These are phyloP conservation scores for Solanum pinnatisectum DNA, from an alignment of 257 asterid species.

Conservation along the genomic window DNA sequence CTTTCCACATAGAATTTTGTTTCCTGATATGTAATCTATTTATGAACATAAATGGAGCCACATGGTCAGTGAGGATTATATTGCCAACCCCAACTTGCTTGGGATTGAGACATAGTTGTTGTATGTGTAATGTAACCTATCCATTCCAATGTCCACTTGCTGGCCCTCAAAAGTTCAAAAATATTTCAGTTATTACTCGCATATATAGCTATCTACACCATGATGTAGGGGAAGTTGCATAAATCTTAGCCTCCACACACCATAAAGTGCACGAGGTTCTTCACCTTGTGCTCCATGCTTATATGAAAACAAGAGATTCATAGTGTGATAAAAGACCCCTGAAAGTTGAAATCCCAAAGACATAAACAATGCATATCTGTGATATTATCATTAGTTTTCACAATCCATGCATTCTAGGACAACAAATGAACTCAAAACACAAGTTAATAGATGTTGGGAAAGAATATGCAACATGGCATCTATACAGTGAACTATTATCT, in stretches of 20 bases:
- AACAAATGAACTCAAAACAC: not conserved
- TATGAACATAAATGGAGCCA: not conserved
- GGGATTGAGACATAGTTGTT: not conserved
- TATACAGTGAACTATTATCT: not conserved
- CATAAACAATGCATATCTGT: not conserved
- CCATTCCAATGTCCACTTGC: not conserved
- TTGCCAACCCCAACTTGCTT: not conserved
- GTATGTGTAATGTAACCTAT: not conserved
- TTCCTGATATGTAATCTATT: not conserved
- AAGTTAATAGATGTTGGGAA: not conserved
- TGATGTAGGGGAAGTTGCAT: not conserved
- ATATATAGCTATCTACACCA: not conserved
- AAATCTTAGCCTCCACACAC: not conserved
- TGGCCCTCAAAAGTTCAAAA: not conserved
- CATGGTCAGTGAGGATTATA: not conserved
- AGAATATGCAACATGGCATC: not conserved
- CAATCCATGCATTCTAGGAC: not conserved
- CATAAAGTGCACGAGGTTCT: not conserved
- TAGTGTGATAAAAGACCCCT: not conserved
- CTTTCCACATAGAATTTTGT: not conserved
- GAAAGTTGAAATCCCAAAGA: not conserved
- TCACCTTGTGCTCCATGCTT: not conserved
- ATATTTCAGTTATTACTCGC: not conserved
- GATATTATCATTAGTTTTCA: not conserved
- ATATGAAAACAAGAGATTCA: not conserved